Conservation (phyloP, 805 yeast species). For the Helenozyma baotianmanensis region DNA sequence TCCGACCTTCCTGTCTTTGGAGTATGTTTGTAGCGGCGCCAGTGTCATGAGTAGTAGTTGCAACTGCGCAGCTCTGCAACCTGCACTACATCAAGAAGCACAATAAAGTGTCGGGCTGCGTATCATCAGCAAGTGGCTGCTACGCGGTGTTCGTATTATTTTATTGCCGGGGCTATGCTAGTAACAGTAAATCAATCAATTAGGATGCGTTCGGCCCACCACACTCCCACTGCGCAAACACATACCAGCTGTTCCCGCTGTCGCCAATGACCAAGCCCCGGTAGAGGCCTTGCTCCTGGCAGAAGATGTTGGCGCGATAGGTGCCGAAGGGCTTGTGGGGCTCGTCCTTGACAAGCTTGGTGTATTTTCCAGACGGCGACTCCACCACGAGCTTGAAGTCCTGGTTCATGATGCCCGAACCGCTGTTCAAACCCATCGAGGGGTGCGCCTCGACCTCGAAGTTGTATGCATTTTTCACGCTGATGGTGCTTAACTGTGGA, state of each 20-base stretch:
- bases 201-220: too few relatives aligned
- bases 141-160: too few relatives aligned
- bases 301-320: slow-evolving; percentile 57
- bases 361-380: slow-evolving; percentile 79
- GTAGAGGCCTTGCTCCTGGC: slow-evolving; percentile 78
- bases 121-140: too few relatives aligned
- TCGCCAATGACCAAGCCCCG: slow-evolving; percentile 77
- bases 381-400: slow-evolving; percentile 65
- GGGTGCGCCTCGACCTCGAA: slow-evolving; percentile 66
- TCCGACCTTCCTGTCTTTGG: slow-evolving; percentile 82
- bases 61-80: neutral
- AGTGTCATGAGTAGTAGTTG: neutral
- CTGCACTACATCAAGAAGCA: too few relatives aligned
- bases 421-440: slow-evolving; percentile 41
- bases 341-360: slow-evolving; percentile 51
- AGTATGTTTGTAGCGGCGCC: slow-evolving; percentile 20
- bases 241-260: slow-evolving; percentile 75
- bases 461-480: slow-evolving; percentile 53
- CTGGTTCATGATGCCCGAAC: slow-evolving; percentile 29
- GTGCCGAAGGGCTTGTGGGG: slow-evolving; percentile 44
- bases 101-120: too few relatives aligned
- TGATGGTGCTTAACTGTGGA: slow-evolving; percentile 72
- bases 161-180: too few relatives aligned
- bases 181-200: too few relatives aligned
- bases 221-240: slow-evolving; percentile 88